Base-by-base conservation (phyloP, 1,139 yeast genomes). In the Hyphopichia burtonii region DNA sequence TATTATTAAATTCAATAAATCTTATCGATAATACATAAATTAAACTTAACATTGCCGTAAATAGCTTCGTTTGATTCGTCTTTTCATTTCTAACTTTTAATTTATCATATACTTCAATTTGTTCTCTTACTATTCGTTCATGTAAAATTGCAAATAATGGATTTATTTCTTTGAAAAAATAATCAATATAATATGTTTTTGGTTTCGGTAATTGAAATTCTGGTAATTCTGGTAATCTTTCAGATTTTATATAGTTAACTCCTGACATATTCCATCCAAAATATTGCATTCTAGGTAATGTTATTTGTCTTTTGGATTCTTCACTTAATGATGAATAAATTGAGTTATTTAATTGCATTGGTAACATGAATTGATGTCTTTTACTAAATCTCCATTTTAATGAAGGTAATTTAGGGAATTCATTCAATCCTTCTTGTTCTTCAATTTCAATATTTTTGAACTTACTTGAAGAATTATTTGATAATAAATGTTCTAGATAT, bases 231-330 rank as follows among this genome's bases (percentile, higher is more conserved):
- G 80, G 78, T 17, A 76, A 56, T 7, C 57, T 58, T 33, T 73
- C 73, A 6, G 71, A 63, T 20, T 59, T 58, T 16, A 79, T 51
- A 52, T 78, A 82, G 48, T 74, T 75, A 17, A 71, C 71, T 1
- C 87, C 86, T 31, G 78, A 69, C 77, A 81, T 66, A 54, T 82
- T 82, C 86, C 86, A 82, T 14, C 85, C 86, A 52, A 79, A 82
- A 47, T 71, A 76, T 53, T 82, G 87, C 16, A 71, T 63, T 44
- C 87, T 59, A 3, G 88, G 88, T 11, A 77, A 52, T 4, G 64
- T 55, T 5, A 80, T 71, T 33, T 65, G 57, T 31, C 59, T 53
- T 41, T 65, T 62, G 49, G 66, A 61, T 19, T 70, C 71, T 5
- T 65, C 67, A 8, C 74, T 58, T 28, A 82, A 58, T 28, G 65